Evolutionary conservation across 1,284 basidiomycete genomes (phyloP), one percentile per base, ranked within the genome.

Genomic region (Sphaerobolus stellatus): DNA sequence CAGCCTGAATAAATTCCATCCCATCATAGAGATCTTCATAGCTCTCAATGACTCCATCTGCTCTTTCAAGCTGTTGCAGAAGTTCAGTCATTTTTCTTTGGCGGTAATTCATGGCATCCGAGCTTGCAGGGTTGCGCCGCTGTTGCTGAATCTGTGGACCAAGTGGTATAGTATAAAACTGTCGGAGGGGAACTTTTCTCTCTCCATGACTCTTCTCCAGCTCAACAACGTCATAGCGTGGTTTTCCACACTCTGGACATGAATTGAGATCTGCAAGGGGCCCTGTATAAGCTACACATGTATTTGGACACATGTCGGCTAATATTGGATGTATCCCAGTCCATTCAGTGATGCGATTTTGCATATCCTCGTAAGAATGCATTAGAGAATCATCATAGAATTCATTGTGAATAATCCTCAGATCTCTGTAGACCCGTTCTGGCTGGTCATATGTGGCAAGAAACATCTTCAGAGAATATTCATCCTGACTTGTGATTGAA

Each of bases 261-360:
- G 3, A 4, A 0, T 66, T 56, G 1, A 65, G 58, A 0, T 61
- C 24, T 0, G 31, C 8, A 29, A 63, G 68, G 1, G 68, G 69
- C 1, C 74, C 71, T 1, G 70, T 71, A 49, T 64, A 75, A 5
- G 67, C 71, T 9, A 67, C 50, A 50, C 73, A 76, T 0, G 64
- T 57, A 28, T 71, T 67, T 2, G 55, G 38, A 49, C 73, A 74
- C 71, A 75, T 75, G 47, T 74, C 64, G 8, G 65, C 25, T 0
- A 58, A 16, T 14, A 75, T 64, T 0, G 66, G 54, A 7, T 50
- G 38, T 5, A 75, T 57, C 3, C 71, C 69, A 27, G 56, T 70
- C 1, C 73, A 48, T 22, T 65, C 44, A 0, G 48, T 52, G n/a
- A 71, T 33, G 3, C 50, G 20, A 18, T 47, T 18, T 52, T 67